These are phyloP conservation scores for Toxicodendron radicans DNA, from an alignment of 345 rosid species.

Conservation along the genomic window DNA sequence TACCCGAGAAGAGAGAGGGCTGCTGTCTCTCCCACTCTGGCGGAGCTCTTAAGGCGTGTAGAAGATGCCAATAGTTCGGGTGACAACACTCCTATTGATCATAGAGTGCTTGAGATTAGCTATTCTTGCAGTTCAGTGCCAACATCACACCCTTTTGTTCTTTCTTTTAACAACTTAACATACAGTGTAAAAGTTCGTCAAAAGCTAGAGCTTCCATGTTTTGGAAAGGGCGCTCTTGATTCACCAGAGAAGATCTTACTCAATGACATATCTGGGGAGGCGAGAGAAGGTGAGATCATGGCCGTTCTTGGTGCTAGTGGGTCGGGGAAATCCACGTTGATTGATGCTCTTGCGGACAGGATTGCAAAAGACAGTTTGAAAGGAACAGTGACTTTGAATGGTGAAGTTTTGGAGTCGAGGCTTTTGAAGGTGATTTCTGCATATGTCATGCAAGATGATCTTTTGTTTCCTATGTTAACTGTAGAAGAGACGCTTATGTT, in stretches of 20 bases:
- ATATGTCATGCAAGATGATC: conserved; percentile 96
- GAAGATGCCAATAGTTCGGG: conserved; percentile 48
- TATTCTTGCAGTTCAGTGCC: conserved; percentile 43
- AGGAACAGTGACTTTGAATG: conserved; percentile 77
- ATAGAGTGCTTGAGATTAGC: conserved; percentile 37
- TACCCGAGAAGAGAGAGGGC: conserved; percentile 30
- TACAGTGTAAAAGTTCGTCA: conserved; percentile 60
- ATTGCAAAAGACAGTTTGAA: conserved; percentile 71
- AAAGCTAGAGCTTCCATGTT: conserved; percentile 38
- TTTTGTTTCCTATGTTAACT: conserved; percentile 89
- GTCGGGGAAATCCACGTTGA: conserved; percentile 86
- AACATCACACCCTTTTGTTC: conserved; percentile 62
- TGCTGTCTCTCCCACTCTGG: conserved; percentile 47
- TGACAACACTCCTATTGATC: conserved; percentile 22
- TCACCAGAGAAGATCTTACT: conserved; percentile 47
- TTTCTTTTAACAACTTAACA: conserved; percentile 62
- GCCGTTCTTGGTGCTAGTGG: conserved; percentile 97
- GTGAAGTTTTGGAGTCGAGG: conserved; percentile 68
- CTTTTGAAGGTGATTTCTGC: conserved; percentile 86
- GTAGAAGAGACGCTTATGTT: conserved; percentile 94
- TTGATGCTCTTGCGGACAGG: conserved; percentile 85
- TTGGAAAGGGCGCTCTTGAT: conserved; percentile 23
- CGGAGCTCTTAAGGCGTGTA: conserved; percentile 60
- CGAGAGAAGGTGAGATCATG: conserved; percentile 79
- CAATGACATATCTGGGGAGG: conserved; percentile 60